A percentile compares a stretch with the other conserved stretches of the same genome.
Evolutionary conservation across 2,329 filamentous ascomycete species (phyloP).

Genomic region (Pseudogymnoascus sp.): DNA sequence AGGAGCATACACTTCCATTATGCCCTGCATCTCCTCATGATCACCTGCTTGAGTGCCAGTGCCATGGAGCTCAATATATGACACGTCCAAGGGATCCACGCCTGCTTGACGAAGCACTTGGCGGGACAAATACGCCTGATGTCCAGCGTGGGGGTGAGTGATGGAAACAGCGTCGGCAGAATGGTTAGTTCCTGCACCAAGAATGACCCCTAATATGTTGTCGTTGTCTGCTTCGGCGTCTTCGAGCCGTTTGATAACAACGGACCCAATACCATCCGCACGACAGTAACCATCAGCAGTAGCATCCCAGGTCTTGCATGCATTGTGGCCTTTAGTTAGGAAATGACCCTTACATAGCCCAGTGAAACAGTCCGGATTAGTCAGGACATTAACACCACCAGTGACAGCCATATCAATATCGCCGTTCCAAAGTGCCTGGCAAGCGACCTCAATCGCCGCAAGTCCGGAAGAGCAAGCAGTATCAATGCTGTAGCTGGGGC

Average conservation of each 20-base stretch:
- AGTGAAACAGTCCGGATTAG: slow-evolving; percentile 21
- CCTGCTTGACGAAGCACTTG: slow-evolving; percentile 62
- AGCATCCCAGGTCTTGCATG: slow-evolving; percentile 38
- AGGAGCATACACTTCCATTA: slow-evolving; percentile 50
- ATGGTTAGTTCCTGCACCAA: slow-evolving; percentile 68
- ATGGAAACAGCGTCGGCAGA: slow-evolving; percentile 72
- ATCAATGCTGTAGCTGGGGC: slow-evolving; percentile 29
- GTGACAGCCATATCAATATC: slow-evolving; percentile 17
- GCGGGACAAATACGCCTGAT: slow-evolving; percentile 61
- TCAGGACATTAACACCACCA: slow-evolving; percentile 18
- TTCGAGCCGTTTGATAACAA: slow-evolving; percentile 42
- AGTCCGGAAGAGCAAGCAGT: slow-evolving; percentile 31
- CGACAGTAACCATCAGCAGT: slow-evolving; percentile 42
- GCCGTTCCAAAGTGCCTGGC: slow-evolving; percentile 15
- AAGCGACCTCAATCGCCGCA: slow-evolving; percentile 24
- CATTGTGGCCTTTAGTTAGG: slow-evolving; percentile 23
- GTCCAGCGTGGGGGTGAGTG: slow-evolving; percentile 68
- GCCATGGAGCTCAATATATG: slow-evolving; percentile 71
- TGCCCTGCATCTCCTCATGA: slow-evolving; percentile 56
- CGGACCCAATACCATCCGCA: slow-evolving; percentile 36
- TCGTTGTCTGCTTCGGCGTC: slow-evolving; percentile 72
- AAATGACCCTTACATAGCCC: slow-evolving; percentile 13
- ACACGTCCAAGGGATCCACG: slow-evolving; percentile 60
- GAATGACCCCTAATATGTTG: slow-evolving; percentile 27
- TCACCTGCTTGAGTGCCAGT: slow-evolving; percentile 49